Conservation (phyloP, 129 eudicot species). For the Oenanthe sinensis region DNA sequence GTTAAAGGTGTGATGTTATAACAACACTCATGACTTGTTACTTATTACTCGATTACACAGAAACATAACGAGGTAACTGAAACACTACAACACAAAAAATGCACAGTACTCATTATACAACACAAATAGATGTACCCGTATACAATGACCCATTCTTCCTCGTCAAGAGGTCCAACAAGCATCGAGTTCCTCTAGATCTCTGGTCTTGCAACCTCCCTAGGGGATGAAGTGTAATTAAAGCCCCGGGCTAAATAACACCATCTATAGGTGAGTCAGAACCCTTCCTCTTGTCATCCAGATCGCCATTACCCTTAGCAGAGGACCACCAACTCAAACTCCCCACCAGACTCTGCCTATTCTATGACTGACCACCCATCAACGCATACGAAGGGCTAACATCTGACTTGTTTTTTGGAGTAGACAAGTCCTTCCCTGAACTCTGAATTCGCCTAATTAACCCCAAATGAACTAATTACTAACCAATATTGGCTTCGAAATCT, state of each 20-base stretch:
- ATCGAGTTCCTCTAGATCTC: constrained; percentile 61
- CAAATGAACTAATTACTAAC: too few relatives aligned
- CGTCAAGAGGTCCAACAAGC: constrained; percentile 55
- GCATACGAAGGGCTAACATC: too few relatives aligned
- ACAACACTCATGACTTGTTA: not conserved
- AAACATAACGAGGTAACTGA: not conserved
- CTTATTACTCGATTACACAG: not conserved
- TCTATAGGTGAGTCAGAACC: constrained; percentile 97
- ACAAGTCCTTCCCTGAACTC: too few relatives aligned
- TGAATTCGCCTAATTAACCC: too few relatives aligned
- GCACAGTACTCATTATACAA: not conserved
- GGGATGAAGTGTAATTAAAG: constrained; percentile 69
- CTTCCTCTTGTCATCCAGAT: constrained; percentile 67
- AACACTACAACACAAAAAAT: not conserved
- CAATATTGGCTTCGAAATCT: too few relatives aligned
- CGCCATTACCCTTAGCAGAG: constrained; percentile 49
- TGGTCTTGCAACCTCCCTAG: constrained; percentile 92
- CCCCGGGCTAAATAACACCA: constrained; percentile 72
- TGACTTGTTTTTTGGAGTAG: too few relatives aligned
- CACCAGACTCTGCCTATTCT: too few relatives aligned
- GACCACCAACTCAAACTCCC: constrained; percentile 96
- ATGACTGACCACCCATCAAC: too few relatives aligned
- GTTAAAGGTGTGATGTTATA: too few relatives aligned
- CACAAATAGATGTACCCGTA: constrained; percentile 53
- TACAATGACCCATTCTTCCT: constrained; percentile 98